Conservation (phyloP, 257 asterid species). For the Solanum arcanum region DNA sequence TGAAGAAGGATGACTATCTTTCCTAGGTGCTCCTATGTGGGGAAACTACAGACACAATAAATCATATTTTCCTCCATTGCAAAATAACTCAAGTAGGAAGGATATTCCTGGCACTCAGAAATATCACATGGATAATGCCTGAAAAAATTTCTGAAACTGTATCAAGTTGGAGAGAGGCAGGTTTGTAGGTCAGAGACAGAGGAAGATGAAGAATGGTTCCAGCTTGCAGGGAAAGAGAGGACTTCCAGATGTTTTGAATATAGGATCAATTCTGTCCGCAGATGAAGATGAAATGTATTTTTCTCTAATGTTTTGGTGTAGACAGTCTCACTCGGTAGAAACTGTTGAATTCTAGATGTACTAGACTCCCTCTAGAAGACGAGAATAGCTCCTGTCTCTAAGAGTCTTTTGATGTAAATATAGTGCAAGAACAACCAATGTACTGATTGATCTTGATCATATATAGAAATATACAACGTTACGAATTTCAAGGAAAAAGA, state of each 20-base stretch:
- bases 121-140: not conserved
- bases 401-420: not conserved
- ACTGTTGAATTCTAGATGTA: not conserved
- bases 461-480: not conserved
- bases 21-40: not conserved
- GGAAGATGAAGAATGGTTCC: not conserved
- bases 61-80: not conserved
- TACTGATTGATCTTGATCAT: no score
- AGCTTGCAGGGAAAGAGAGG: not conserved
- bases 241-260: not conserved
- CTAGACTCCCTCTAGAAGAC: not conserved
- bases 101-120: not conserved
- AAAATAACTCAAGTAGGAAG: not conserved
- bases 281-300: not conserved
- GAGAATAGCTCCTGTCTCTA: not conserved
- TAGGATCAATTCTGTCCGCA: not conserved
- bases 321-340: not conserved
- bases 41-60: not conserved
- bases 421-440: not conserved
- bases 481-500: not conserved
- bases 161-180: not conserved
- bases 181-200: not conserved
- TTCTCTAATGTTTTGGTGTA: not conserved
- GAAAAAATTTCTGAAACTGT: not conserved
- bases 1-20: not conserved